phyloP scores from a whole-genome alignment of 352 stramenopile species.

The Ophiocytium majus region DNA sequence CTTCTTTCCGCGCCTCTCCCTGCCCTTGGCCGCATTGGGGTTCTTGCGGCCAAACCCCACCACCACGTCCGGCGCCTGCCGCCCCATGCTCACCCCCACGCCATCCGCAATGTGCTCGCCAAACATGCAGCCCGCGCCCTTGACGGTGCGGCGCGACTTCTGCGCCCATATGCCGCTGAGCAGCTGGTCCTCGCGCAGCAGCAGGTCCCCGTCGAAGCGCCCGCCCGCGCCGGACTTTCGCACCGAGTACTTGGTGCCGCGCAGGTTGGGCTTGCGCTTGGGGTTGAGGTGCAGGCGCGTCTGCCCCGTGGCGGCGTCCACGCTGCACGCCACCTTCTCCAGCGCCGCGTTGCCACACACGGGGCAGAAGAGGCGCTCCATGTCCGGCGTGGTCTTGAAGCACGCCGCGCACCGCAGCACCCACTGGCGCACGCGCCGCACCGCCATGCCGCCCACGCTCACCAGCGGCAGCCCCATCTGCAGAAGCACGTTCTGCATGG shows the following conservation, averaged over 20 bases:
- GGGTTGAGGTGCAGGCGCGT: conserved; percentile 71
- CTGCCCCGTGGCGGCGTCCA: conserved; percentile 77
- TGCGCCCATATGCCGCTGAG: conserved; percentile 57
- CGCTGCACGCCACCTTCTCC: conserved; percentile 86
- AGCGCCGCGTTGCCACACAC: conserved; percentile 92
- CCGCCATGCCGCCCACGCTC: conserved; percentile 67
- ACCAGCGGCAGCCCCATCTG: conserved; percentile 77
- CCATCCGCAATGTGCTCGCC: conserved; percentile 52
- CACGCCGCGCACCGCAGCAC: conserved; percentile 94
- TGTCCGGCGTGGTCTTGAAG: conserved; percentile 86
- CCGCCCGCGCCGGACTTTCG: conserved; percentile 70
- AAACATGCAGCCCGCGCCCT: conserved; percentile 53
- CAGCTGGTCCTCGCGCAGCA: conserved; percentile 74
- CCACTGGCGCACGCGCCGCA: conserved; percentile 80
- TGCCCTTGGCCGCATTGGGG: conserved; percentile 47
- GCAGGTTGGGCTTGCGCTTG: conserved; percentile 72
- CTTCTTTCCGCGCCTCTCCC: conserved; percentile 56
- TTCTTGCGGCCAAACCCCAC: conserved; percentile 57
- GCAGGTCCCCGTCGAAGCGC: conserved; percentile 84
- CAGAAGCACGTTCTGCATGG: conserved; percentile 84
- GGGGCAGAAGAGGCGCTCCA: conserved; percentile 90
- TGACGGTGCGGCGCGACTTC: conserved; percentile 49
- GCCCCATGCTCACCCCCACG: conserved; percentile 47
- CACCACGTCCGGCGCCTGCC: conserved; percentile 36
- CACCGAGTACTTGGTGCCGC: conserved; percentile 94